Base-by-base conservation (phyloP, 148 eudicot genomes). In the Silene conica region DNA sequence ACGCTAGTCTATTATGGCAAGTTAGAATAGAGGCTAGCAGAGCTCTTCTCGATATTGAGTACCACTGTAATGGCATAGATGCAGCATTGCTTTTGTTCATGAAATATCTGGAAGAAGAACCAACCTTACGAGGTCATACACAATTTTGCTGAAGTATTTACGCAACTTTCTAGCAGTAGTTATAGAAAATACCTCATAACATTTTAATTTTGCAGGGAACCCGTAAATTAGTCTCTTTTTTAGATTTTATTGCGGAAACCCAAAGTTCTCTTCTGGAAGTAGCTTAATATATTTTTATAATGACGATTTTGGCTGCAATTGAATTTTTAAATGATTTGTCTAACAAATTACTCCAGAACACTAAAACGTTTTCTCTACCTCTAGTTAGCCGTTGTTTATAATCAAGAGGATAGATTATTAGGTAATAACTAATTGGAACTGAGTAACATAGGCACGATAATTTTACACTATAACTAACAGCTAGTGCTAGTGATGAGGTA, bases 41-140 rank as follows among this genome's bases (percentile, higher is more conserved):
- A 80, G 86, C 94, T 48, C 93, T 92, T 34, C 93, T 94, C 82
- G 97, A 92, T 80, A 90, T 95, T 38, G 97, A 92, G 79, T 92
- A 84, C 78, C 86, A 90, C 74, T 72, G 71, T 65, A 80, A 84
- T 45, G 97, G 97, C 84, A 88, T 87, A 74, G 87, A 90, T 85
- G 92, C 89, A 54, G 88, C 88, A 57, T 83, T 95, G 83, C 50
- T 79, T 70, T 75, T 92, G 81, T 95, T 95, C 80, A 85, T 90
- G 31, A 81, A 80, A 66, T 89, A 79, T 78, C 73, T 95, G 73
- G 86, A 86, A 67, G 92, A 91, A 72, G 98, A 95, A 78, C 81
- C 86, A 48, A 87, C 97, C 50, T 79, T 95, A 56, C 86, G 94
- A 92, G 97, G 99, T 95, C 79, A 70, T 28, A 31, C 52, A 63